Evolutionary conservation across 192 early-diverging fungal species (phyloP).

Genomic region (Obelidium mucronatum): DNA sequence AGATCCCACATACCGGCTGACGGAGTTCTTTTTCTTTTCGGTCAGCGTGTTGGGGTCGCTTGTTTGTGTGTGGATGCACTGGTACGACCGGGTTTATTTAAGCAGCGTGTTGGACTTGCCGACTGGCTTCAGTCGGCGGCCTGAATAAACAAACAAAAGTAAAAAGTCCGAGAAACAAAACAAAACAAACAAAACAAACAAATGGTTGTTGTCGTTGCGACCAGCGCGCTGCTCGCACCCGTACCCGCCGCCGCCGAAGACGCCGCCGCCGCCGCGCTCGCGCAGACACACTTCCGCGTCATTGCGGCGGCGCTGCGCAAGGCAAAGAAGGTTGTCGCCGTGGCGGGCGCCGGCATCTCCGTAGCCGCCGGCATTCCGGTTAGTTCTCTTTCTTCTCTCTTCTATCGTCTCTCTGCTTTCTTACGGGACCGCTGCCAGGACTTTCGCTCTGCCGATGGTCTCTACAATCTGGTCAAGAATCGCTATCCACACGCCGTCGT

Average conservation of each 20-base stretch:
- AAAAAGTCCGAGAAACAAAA: too few relatives aligned
- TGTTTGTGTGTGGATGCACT: constrained; percentile 35
- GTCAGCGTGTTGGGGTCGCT: constrained; percentile 21
- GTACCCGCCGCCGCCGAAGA: not conserved
- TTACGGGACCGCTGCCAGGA: constrained; percentile 59
- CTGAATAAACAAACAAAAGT: too few relatives aligned
- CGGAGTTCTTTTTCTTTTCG: constrained; percentile 50
- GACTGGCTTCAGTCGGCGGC: too few relatives aligned
- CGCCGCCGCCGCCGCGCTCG: not conserved
- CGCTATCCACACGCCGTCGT: constrained; percentile 74
- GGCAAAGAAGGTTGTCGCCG: constrained; percentile 60
- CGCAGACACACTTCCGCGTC: constrained; percentile 17
- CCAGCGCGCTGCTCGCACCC: not conserved
- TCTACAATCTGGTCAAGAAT: constrained; percentile 85
- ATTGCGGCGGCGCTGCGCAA: constrained; percentile 34
- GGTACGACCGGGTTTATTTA: constrained; percentile 22
- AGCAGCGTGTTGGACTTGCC: constrained; percentile 31
- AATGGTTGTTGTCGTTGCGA: constrained; percentile 26
- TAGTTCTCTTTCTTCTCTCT: constrained; percentile 7
- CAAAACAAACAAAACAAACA: not conserved
- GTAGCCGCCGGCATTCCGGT: constrained; percentile 86
- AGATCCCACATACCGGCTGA: constrained; percentile 46
- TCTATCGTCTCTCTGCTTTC: not conserved
- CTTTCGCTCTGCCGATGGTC: constrained; percentile 81
- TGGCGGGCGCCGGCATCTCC: constrained; percentile 92